A percentile compares a stretch with the other conserved stretches of the same genome.
These are phyloP conservation scores for Amphirosellinia nigrospora DNA, from an alignment of 495 filamentous ascomycete genomes.

Conservation along the genomic window DNA sequence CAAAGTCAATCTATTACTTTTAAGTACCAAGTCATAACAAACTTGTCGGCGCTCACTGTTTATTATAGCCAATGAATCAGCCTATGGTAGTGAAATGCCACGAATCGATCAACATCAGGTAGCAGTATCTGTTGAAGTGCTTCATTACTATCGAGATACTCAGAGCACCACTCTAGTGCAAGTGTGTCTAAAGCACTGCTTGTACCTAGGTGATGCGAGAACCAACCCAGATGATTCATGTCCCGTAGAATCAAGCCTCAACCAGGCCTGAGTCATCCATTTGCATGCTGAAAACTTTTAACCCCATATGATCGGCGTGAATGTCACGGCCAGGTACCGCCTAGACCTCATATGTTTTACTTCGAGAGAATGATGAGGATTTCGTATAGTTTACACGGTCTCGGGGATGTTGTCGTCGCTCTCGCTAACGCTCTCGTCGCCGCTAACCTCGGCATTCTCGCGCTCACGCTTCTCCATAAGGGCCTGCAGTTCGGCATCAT, in stretches of 20 bases:
- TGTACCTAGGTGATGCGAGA: neutral
- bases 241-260: constrained; percentile 6
- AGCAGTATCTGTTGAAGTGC: neutral
- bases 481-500: constrained; percentile 94
- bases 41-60: neutral
- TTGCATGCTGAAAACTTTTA: constrained; percentile 27
- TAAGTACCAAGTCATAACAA: neutral
- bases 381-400: constrained; percentile 44
- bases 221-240: constrained; percentile 6
- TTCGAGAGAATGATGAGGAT: neutral
- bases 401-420: constrained; percentile 77
- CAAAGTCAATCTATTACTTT: neutral
- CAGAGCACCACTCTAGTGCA: neutral
- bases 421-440: constrained; percentile 92
- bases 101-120: neutral
- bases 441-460: constrained; percentile 95
- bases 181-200: constrained; percentile 10
- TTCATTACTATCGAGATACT: constrained; percentile 21
- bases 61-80: neutral
- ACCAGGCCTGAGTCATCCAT: constrained; percentile 19
- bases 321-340: constrained; percentile 5
- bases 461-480: constrained; percentile 99
- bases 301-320: constrained; percentile 8
- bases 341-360: constrained; percentile 20
- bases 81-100: neutral